Conservation (phyloP, 257 asterid species). For the Buddleja alternifolia region DNA sequence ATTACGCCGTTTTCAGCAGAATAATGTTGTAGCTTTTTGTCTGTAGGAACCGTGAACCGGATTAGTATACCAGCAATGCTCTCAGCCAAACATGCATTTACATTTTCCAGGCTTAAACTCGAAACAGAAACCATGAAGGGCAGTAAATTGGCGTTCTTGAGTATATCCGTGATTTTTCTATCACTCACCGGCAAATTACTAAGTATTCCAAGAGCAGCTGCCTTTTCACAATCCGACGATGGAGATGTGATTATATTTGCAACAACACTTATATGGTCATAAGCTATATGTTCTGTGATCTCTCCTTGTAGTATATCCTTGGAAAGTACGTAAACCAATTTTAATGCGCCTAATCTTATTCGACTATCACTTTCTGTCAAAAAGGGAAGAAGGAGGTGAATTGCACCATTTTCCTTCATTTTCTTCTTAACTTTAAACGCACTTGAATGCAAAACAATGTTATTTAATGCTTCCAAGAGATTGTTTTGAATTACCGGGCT, state of each 20-base stretch:
- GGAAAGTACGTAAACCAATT: slow-evolving; percentile 53
- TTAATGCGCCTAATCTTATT: slow-evolving; percentile 56
- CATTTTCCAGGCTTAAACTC: slow-evolving; percentile 17
- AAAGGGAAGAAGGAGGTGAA: slow-evolving; percentile 72
- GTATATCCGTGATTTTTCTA: slow-evolving; percentile 56
- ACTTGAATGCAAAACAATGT: slow-evolving; percentile 57
- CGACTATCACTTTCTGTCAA: slow-evolving; percentile 44
- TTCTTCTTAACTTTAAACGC: slow-evolving; percentile 57
- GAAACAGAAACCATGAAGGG: slow-evolving; percentile 48
- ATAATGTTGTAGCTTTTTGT: slow-evolving; percentile 62
- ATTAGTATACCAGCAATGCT: slow-evolving; percentile 57
- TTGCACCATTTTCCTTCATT: slow-evolving; percentile 75
- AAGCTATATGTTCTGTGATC: slow-evolving; percentile 58
- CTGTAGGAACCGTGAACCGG: slow-evolving; percentile 68
- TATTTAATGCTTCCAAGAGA: slow-evolving; percentile 71
- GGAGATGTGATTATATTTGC: slow-evolving; percentile 46
- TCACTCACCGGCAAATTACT: slow-evolving; percentile 64
- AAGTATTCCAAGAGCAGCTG: slow-evolving; percentile 74
- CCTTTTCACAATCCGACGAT: slow-evolving; percentile 54
- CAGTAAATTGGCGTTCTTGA: slow-evolving; percentile 50
- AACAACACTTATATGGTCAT: slow-evolving; percentile 43
- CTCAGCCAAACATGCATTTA: slow-evolving; percentile 45
- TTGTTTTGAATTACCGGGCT: slow-evolving; percentile 77
- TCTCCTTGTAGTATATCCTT: slow-evolving; percentile 50
- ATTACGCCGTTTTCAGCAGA: slow-evolving; percentile 63